These are phyloP conservation scores for Arabidopsis hybrid DNA, from an alignment of 441 rosid genomes.

Conservation along the genomic window DNA sequence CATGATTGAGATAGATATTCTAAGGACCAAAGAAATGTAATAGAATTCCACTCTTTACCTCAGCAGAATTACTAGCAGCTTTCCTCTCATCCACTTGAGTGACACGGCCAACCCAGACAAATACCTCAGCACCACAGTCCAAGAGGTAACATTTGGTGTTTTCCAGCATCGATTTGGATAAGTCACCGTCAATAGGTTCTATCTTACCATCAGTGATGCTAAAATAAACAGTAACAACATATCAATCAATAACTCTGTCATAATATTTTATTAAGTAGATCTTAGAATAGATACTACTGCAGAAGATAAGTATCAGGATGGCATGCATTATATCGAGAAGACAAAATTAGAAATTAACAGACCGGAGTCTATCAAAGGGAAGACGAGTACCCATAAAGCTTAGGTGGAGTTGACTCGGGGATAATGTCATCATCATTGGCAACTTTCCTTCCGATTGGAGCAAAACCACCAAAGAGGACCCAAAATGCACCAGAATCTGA, in stretches of 20 bases:
- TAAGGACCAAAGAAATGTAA: conserved; percentile 14
- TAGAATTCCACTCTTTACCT: conserved; percentile 60
- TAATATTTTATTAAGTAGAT: conserved; percentile 9
- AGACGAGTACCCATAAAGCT: conserved; percentile 69
- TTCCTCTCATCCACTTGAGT: conserved; percentile 99
- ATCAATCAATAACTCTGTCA: conserved; percentile 37
- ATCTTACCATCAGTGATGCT: conserved; percentile 76
- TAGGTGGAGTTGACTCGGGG: conserved; percentile 77
- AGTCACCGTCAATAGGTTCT: conserved; percentile 78
- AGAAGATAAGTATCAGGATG: conserved; percentile 12
- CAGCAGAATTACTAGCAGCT: conserved; percentile 77
- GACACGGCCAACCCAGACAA: conserved; percentile 97
- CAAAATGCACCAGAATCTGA: conserved; percentile 99
- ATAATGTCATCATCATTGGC: conserved; percentile 76
- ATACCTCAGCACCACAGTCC: conserved; percentile 92
- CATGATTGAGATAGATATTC: conserved; percentile 27
- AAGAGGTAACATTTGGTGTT: conserved; percentile 88
- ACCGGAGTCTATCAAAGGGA: conserved; percentile 7
- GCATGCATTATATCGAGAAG: neutral
- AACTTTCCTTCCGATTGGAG: conserved; percentile 95
- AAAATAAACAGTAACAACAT: conserved; percentile 37
- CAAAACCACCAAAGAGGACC: conserved; percentile 99
- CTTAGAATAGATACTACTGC: conserved; percentile 5
- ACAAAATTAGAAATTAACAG: neutral
- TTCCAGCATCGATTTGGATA: conserved; percentile 86